These are phyloP conservation scores for Arxiozyma heterogenica DNA, from an alignment of 1,139 yeast species.

Conservation along the genomic window DNA sequence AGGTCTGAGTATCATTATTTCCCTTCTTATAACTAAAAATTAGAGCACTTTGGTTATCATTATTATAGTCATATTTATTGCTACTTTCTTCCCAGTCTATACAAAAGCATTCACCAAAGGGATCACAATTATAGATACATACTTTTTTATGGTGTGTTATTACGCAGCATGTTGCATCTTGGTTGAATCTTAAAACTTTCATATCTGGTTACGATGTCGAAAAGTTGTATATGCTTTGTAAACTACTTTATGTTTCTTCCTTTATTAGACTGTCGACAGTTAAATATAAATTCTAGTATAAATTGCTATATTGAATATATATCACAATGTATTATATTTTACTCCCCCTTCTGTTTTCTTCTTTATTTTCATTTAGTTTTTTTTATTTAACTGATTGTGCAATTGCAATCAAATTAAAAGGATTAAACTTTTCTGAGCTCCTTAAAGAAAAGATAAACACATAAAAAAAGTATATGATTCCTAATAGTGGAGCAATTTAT, in stretches of 20 bases:
- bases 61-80: background rate
- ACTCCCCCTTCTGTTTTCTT: too few relatives aligned
- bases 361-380: too few relatives aligned
- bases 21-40: background rate
- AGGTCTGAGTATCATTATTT: background rate
- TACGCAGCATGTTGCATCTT: constrained; percentile 30
- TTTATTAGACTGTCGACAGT: background rate
- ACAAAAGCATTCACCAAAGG: constrained; percentile 30
- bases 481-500: too few relatives aligned
- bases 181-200: constrained; percentile 27
- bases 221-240: background rate
- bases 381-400: too few relatives aligned
- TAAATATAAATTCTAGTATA: too few relatives aligned
- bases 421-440: too few relatives aligned
- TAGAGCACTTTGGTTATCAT: background rate
- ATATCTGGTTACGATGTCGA: constrained; percentile 6
- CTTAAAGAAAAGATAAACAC: too few relatives aligned
- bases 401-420: too few relatives aligned
- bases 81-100: constrained; percentile 12
- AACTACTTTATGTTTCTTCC: too few relatives aligned
- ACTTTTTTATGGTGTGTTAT: constrained; percentile 16
- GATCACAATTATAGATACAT: constrained; percentile 29
- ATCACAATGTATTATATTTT: too few relatives aligned
- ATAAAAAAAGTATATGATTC: too few relatives aligned
- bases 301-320: too few relatives aligned